Conservation (phyloP, 768 basidiomycete species). For the Clitopilus passeckerianus region DNA sequence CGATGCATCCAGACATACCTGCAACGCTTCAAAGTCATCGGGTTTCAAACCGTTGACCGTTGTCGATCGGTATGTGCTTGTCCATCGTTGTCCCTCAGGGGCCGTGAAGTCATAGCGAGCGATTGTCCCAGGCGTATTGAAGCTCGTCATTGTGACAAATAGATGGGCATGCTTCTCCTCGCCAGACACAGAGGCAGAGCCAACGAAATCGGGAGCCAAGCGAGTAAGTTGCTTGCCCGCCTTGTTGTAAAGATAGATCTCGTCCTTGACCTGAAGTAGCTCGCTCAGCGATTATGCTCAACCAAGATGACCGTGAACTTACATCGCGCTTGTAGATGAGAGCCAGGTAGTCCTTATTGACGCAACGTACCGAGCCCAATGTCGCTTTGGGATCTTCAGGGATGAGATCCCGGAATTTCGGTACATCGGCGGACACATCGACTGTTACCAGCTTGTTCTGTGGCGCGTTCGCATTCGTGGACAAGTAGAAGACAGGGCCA, state of each 20-base stretch:
- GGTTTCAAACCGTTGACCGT: constrained; percentile 55
- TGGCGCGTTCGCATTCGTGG: constrained; percentile 63
- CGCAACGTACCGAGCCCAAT: constrained; percentile 40
- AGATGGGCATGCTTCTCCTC: constrained; percentile 53
- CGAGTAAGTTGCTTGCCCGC: constrained; percentile 49
- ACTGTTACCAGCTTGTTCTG: constrained; percentile 62
- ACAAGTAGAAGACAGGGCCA: constrained; percentile 55
- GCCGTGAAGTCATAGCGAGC: constrained; percentile 61
- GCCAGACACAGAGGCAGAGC: constrained; percentile 48
- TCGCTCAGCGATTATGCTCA: constrained; percentile 1
- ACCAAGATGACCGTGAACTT: constrained; percentile 16
- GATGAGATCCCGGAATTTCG: constrained; percentile 54
- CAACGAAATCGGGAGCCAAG: constrained; percentile 64
- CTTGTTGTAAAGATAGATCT: constrained; percentile 66
- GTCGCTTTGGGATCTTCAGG: constrained; percentile 63
- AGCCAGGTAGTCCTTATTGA: constrained; percentile 54
- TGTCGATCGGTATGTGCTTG: constrained; percentile 52
- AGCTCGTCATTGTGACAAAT: constrained; percentile 61
- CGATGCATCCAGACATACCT: constrained; percentile 31
- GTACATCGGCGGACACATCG: constrained; percentile 47
- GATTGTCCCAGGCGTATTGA: constrained; percentile 67
- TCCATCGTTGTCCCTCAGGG: constrained; percentile 46
- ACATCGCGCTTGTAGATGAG: constrained; percentile 72
- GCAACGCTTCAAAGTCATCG: constrained; percentile 65
- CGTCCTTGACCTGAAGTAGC: constrained; percentile 61